Base-by-base conservation (phyloP, 2,329 filamentous ascomycete species). In the Paraphaeosphaeria sporulosa region DNA sequence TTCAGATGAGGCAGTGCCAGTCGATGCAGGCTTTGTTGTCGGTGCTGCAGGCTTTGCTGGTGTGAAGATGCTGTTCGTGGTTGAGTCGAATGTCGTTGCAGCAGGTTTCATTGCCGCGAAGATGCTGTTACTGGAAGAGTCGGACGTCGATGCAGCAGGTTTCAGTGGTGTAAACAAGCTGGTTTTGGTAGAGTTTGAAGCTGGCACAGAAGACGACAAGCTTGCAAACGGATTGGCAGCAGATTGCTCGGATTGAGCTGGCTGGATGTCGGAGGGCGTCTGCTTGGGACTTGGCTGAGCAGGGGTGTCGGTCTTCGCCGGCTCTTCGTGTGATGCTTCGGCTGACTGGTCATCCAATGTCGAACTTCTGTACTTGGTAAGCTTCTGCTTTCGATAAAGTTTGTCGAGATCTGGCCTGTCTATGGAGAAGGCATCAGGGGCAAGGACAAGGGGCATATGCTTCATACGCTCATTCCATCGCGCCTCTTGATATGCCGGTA, bases 141-240 rank as follows among this genome's bases (percentile, higher is more conserved):
- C 30, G 8, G 30, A 32, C 7, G 30, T 6, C 30, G 30, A 12
- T 9, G 30, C 30, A 9, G 30, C 30, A 32, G 30, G 30, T 32
- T 32, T 32, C 30, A 32, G 2, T 32, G 30, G 30, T 12, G 38
- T n/a, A n/a, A 40, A 40, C 38, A 40, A 40, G 38, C 38, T 40
- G 38, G n/a, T 40, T 3, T n/a, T 40, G 38, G 38, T n/a, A 8
- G 38, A n/a, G 38, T 7, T 40, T 40, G 38, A 40, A 21, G 42
- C 42, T 44, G 42, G 19, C 42, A 5, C 25, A 19, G 25, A 49
- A 13, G 46, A 32, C 8, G 49, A 42, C 21, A 21, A 21, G 13
- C 34, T 23, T n/a, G 15, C 50, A 65, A 55, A 70, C 69, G 19
- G 67, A 49, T 27, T 67, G 62, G 36, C 60, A 59, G 42, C 64